Percentiles rank a stretch among this genome's conserved stretches.
phyloP scores from a whole-genome alignment of 169 alveolate genomes.

The Babesia ovata region DNA sequence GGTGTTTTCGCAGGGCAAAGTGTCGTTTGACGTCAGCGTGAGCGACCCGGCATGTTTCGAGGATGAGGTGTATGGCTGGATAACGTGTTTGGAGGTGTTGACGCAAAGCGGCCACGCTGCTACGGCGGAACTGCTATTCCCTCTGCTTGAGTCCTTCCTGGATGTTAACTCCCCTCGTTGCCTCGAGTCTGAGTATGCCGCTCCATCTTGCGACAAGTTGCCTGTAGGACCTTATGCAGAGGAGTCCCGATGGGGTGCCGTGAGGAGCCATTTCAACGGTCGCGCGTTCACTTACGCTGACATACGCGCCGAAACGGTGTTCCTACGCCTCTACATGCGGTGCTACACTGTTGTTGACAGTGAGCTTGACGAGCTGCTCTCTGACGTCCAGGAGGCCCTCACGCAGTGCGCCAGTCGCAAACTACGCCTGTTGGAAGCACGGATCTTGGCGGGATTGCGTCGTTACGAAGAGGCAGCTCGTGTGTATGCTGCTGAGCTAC shows the following conservation, averaged over 20 bases:
- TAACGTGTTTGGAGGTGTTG: conserved; percentile 43
- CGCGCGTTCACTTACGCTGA: conserved; percentile 8
- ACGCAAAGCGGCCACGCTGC: conserved; percentile 44
- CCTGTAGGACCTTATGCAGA: neutral
- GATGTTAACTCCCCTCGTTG: conserved; percentile 11
- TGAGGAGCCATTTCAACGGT: conserved; percentile 29
- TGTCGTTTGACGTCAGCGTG: neutral
- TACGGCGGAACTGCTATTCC: conserved; percentile 29
- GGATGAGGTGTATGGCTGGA: conserved; percentile 67
- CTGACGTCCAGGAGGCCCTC: conserved; percentile 2
- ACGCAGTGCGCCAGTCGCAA: conserved; percentile 26
- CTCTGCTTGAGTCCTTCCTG: conserved; percentile 44
- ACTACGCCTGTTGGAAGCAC: conserved; percentile 35
- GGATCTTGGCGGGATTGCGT: conserved; percentile 35
- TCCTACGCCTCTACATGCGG: conserved; percentile 22
- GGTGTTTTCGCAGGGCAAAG: neutral
- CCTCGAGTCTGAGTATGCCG: conserved; percentile 12
- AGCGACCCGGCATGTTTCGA: conserved; percentile 9
- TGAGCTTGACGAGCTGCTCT: conserved; percentile 22
- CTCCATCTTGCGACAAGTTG: neutral
- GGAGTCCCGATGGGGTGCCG: conserved; percentile 8
- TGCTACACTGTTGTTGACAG: conserved; percentile 3
- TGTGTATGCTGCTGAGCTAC: conserved; percentile 19
- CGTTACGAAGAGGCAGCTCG: conserved; percentile 23
- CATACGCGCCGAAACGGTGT: conserved; percentile 22